Conservation (phyloP, 2,329 filamentous ascomycete genomes). For the Neonectria sp. region DNA sequence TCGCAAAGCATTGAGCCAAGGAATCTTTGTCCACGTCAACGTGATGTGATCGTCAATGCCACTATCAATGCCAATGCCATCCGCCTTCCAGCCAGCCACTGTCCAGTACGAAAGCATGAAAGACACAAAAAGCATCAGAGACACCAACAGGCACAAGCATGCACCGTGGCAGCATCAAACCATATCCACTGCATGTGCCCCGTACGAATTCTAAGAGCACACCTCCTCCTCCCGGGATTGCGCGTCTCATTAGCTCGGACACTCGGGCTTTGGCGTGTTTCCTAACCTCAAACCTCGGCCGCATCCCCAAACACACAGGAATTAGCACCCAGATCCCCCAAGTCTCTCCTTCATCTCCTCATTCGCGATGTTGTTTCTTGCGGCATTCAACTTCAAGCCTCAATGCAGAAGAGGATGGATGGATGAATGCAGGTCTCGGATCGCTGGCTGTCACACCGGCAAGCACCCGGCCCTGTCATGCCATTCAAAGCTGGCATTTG, state of each 20-base stretch:
- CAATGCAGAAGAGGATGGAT: conserved; percentile 17
- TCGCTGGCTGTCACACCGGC: conserved; percentile 35
- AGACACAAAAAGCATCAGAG: conserved; percentile 18
- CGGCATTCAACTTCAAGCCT: conserved; percentile 1
- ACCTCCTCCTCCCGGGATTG: not conserved
- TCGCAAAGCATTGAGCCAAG: conserved; percentile 19
- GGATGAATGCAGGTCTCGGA: conserved; percentile 20
- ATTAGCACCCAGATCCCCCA: not conserved
- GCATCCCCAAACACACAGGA: not conserved
- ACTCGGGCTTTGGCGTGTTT: conserved; percentile 14
- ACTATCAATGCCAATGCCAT: conserved; percentile 17
- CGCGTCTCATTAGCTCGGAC: conserved; percentile 8
- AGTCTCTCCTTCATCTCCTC: not conserved
- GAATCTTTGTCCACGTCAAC: conserved; percentile 20
- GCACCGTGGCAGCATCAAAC: conserved; percentile 9
- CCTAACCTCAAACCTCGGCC: conserved; percentile 7
- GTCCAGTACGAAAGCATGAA: conserved; percentile 2
- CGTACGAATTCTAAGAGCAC: not conserved
- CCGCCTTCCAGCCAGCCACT: conserved; percentile 7
- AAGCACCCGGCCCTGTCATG: conserved; percentile 28
- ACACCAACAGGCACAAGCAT: conserved; percentile 4
- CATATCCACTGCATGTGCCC: conserved; percentile 8
- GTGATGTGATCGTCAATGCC: not conserved
- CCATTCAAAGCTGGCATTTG: conserved; percentile 30
- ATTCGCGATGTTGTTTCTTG: not conserved